A percentile compares a stretch with the other conserved stretches of the same genome.
Conservation (phyloP, 1,284 basidiomycete species). For the Leccinum solheimii region DNA sequence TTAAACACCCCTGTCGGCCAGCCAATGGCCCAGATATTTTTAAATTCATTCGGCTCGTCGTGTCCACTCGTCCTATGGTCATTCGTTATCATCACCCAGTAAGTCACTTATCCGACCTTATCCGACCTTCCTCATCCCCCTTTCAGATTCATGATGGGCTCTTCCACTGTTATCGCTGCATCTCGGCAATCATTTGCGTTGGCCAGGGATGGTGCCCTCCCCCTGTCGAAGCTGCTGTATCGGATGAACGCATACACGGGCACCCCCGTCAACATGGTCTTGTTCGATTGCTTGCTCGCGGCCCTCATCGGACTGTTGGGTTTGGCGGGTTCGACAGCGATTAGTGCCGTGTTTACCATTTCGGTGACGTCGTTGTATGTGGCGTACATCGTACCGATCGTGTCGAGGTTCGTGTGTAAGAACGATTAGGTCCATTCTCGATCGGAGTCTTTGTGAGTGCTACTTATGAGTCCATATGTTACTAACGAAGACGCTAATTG, state of each 20-base stretch:
- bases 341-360: slow-evolving; percentile 34
- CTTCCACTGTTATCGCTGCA: neutral
- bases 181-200: neutral
- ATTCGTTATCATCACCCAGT: neutral
- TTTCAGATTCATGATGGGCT: neutral
- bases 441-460: slow-evolving; percentile 32
- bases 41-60: neutral
- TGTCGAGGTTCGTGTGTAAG: slow-evolving; percentile 24
- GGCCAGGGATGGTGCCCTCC: neutral
- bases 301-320: slow-evolving; percentile 32
- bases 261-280: slow-evolving; percentile 36
- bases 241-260: slow-evolving; percentile 26
- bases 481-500: neutral
- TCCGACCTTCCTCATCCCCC: neutral
- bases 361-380: slow-evolving; percentile 19
- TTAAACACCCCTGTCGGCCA: neutral
- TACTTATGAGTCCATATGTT: neutral
- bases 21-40: neutral
- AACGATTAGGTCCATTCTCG: slow-evolving; percentile 37
- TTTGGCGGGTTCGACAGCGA: slow-evolving; percentile 28
- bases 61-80: neutral
- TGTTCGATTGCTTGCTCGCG: slow-evolving; percentile 27
- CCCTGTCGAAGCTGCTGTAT: neutral
- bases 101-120: neutral
- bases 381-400: slow-evolving; percentile 29